Conservation (phyloP, 2,329 filamentous ascomycete genomes). For the Curvularia sp. region DNA sequence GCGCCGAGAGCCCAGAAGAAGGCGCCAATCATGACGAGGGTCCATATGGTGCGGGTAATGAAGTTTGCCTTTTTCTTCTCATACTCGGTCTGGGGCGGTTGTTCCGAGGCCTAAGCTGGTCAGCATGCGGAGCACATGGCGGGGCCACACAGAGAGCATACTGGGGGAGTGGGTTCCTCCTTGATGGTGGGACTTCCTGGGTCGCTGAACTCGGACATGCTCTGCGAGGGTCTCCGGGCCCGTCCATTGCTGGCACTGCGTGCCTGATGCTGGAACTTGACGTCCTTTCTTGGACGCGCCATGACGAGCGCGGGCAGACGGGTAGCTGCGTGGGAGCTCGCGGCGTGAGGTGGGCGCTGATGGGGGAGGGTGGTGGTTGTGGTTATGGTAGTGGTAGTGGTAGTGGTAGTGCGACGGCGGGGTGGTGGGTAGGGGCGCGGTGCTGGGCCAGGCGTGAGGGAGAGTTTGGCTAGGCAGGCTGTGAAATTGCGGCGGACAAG, state of each 20-base stretch:
- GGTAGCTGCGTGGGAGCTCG: conserved; percentile 11
- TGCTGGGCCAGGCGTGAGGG: conserved; percentile 7
- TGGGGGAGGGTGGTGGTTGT: neutral
- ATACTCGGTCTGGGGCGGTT: conserved; percentile 70
- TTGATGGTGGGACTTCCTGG: conserved; percentile 60
- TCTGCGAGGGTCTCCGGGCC: conserved; percentile 67
- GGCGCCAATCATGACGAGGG: conserved; percentile 91
- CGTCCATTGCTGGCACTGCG: conserved; percentile 59
- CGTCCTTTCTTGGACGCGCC: conserved; percentile 61
- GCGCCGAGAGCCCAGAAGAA: conserved; percentile 95
- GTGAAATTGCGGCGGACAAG: conserved; percentile 21
- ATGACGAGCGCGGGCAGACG: conserved; percentile 26
- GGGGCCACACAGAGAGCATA: conserved; percentile 10
- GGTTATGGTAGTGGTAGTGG: conserved; percentile 4
- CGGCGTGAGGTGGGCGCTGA: neutral
- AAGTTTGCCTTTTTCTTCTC: conserved; percentile 99
- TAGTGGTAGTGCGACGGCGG: conserved; percentile 12
- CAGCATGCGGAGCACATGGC: conserved; percentile 21
- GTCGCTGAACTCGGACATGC: conserved; percentile 74
- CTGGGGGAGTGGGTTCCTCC: conserved; percentile 34
- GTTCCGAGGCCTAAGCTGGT: conserved; percentile 46
- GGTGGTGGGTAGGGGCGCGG: conserved; percentile 9
- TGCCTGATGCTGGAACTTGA: conserved; percentile 63
- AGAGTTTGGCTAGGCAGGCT: conserved; percentile 13
- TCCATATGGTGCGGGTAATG: conserved; percentile 96